phyloP scores from a whole-genome alignment of 495 filamentous ascomycete genomes.

The Beverwykella pulmonaria region DNA sequence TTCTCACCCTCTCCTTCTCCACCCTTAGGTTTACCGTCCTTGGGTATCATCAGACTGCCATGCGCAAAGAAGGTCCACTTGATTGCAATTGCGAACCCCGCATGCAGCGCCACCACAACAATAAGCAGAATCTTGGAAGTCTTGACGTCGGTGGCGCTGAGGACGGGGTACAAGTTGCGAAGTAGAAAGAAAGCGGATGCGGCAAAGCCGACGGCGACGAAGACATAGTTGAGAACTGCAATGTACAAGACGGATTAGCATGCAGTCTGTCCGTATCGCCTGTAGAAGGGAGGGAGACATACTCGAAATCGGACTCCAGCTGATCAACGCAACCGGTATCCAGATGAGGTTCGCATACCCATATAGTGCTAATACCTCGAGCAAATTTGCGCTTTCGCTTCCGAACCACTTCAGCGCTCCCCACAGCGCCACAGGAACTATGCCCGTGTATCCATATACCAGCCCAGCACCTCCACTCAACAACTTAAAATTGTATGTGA shows the following conservation, averaged over 20 bases:
- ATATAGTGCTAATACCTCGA: slow-evolving; percentile 93
- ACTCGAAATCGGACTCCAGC: slow-evolving; percentile 76
- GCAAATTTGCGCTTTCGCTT: slow-evolving; percentile 78
- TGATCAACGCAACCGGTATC: slow-evolving; percentile 91
- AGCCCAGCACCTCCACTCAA: slow-evolving; percentile 78
- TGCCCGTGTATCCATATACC: slow-evolving; percentile 88
- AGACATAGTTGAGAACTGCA: slow-evolving; percentile 81
- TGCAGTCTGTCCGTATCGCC: no score
- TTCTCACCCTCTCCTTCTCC: slow-evolving; percentile 16
- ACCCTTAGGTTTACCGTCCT: slow-evolving; percentile 20
- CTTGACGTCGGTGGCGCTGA: slow-evolving; percentile 89
- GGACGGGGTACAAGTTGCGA: slow-evolving; percentile 88
- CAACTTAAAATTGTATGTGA: slow-evolving; percentile 86
- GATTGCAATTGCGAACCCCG: slow-evolving; percentile 85
- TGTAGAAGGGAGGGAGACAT: slow-evolving; percentile 19
- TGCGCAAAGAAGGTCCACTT: slow-evolving; percentile 92
- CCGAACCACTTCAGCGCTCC: slow-evolving; percentile 92
- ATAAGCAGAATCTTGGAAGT: slow-evolving; percentile 86
- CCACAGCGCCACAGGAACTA: slow-evolving; percentile 84
- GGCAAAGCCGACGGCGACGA: slow-evolving; percentile 87
- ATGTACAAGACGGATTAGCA: neutral
- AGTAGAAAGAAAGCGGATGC: slow-evolving; percentile 84
- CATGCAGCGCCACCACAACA: slow-evolving; percentile 80
- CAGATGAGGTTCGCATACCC: slow-evolving; percentile 95
- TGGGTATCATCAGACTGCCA: slow-evolving; percentile 13